Evolutionary conservation across 2,329 filamentous ascomycete species (phyloP), one percentile per base, ranked within the genome.

Genomic region (Xylariales sp.): DNA sequence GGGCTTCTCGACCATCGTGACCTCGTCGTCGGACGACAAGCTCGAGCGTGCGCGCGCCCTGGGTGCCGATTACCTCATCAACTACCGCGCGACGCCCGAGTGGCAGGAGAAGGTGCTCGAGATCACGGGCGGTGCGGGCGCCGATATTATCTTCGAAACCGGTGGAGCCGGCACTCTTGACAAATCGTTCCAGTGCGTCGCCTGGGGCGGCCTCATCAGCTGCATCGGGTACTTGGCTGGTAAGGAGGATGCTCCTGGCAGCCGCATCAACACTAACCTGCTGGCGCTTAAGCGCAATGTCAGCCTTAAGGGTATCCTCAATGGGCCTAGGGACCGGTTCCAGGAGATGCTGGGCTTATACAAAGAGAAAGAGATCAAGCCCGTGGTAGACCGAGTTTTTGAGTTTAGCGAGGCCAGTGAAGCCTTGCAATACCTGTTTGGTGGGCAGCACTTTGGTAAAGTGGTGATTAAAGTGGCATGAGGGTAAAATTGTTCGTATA

Each of bases 381-480:
- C 53, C 34, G 64, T 76, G 1, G 60, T 78, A 27, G 65, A 70
- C 47, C 61, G 54, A 46, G 61, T 65, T 4, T 76, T 76, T 47
- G 49, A 35, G 15, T 69, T 77, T 47, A 63, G 59, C 5, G 54
- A 74, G 51, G 64, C 63, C 12, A 61, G 57, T 36, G 62, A 72
- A 47, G 76, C 75, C 5, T 66, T 78, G 44, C 55, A 69, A 44
- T 75, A 75, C 48, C 59, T 78, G 53, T 69, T 56, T 48, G 65
- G 61, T 27, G 70, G 74, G 24, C 67, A 65, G 45, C 74, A 79
- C 47, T 75, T 80, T 52, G 76, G 76, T 17, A 81, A 81, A 57
- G 63, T 80, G 20, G 64, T 72, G 7, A 61, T 80, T 39, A 69
- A 53, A 46, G n/a, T n/a, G n/a, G n/a, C n/a, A n/a, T n/a, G n/a